Evolutionary conservation across 2,329 filamentous ascomycete species (phyloP), one percentile per base, ranked within the genome.

Genomic region (Neonectria punicea): DNA sequence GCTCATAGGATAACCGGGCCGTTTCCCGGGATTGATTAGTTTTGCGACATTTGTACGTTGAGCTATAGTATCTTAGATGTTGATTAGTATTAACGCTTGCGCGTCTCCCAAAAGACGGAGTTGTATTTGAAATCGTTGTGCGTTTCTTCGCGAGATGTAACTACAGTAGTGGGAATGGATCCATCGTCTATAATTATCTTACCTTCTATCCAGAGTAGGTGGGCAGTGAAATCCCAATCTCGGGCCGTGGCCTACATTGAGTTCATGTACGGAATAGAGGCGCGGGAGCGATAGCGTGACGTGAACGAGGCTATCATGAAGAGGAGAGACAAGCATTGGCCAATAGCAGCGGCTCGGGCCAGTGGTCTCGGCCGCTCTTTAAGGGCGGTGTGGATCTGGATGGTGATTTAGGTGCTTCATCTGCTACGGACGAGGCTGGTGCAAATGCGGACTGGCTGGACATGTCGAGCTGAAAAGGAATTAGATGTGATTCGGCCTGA

Each of bases 381-480:
- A 43, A 46, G 25, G 20, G 46, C 57, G 56, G 34, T 55, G 59
- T 57, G 58, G 59, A 66, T 44, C 53, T 51, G 32, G 36, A 47
- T 41, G 18, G 18, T 53, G 41, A 11, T 49, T 32, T 49, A 4
- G 14, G 18, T 36, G 43, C 43, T 41, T 58, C 44, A 49, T 63
- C 58, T 50, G 58, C 61, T 16, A 36, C 34, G 34, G 13, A 36
- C n/a, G 54, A 46, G 44, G 53, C 41, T 53, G 59, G 53, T 61
- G 50, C 43, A 56, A 51, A 55, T 30, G 28, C 30, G 25, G 49
- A 54, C 55, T 46, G 51, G 44, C 60, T 46, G 51, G 44, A 58
- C 60, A 65, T 63, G 54, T 50, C 46, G 39, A 71, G 67, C 62
- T 73, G 70, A 67, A 67, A 49, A 51, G 8, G 5, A 34, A 47